Evolutionary conservation across 331 rosid species (phyloP), one percentile per base, ranked within the genome.

Genomic region (Pyracantha coccinea): DNA sequence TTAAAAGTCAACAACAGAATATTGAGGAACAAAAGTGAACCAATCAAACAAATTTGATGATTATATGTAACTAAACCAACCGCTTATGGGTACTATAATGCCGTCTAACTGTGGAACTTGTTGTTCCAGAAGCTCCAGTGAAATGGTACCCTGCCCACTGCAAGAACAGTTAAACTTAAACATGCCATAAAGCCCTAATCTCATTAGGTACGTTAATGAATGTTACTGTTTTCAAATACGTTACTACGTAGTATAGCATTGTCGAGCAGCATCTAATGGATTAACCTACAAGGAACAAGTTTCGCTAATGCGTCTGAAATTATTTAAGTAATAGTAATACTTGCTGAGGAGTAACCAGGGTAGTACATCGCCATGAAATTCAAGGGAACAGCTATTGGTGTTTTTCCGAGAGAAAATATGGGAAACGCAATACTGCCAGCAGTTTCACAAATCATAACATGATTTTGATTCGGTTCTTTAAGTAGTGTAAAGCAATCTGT

Each of bases 111-210:
- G 88, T 29, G 97, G 92, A 57, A 73, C 92, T 82, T 91, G 98
- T 83, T 89, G 96, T 78, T 91, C 97, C 78, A 93, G 82, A 80
- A 93, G 78, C 88, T 93, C 96, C 79, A 93, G 81, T 23, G 94
- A 83, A 66, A 93, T 78, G 77, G 98, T 93, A 74, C 97, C 98
- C 80, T 93, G 98, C 68, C 97, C 98, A 65, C 98, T 91, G 86
- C 92, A 88, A 84, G 83, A 84, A 74, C 74, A 68, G 44, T 23
- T 71, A 61, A 73, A 71, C 61, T 23, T 71, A 61, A 73, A 71
- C 61, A 72, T 60, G 69, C 76, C 65, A 79, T 58, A 76, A 66
- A 59, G 17, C 45, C 11, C 41, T 24, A 54, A 57, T 20, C 12
- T 25, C 33, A 10, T 20, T 21, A 21, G 24, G 24, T 20, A 71